These are phyloP conservation scores for Candida easanensis DNA, from an alignment of 805 yeast genomes.

Conservation along the genomic window DNA sequence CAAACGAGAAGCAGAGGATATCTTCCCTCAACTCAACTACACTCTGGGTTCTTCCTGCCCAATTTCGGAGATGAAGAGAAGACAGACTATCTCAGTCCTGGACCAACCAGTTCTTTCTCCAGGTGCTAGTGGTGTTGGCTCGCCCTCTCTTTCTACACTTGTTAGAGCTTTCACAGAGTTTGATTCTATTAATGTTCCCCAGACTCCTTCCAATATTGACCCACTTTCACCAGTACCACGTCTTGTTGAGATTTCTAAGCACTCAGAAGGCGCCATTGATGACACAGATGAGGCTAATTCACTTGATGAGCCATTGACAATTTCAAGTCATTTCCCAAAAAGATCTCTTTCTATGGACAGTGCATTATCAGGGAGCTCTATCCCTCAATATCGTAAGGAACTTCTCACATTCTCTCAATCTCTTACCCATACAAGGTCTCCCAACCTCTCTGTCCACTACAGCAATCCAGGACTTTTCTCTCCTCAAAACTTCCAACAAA, in stretches of 20 bases:
- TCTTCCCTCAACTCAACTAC: slow-evolving; percentile 3
- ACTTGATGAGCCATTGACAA: slow-evolving; percentile 2
- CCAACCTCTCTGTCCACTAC: slow-evolving; percentile 1
- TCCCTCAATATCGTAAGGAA: slow-evolving; percentile 26
- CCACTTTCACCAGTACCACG: slow-evolving; percentile 12
- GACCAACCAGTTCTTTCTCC: slow-evolving; percentile 15
- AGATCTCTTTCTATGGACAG: slow-evolving; percentile 23
- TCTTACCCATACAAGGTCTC: slow-evolving; percentile 5
- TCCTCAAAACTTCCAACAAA: background rate
- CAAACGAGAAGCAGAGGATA: background rate
- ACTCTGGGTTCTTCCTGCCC: background rate
- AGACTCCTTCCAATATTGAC: slow-evolving; percentile 19
- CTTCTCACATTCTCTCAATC: slow-evolving; percentile 18
- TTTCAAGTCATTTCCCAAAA: slow-evolving; percentile 4
- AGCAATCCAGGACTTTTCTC: background rate
- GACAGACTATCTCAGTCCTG: slow-evolving; percentile 11
- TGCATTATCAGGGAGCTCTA: slow-evolving; percentile 15
- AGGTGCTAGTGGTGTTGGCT: slow-evolving; percentile 4
- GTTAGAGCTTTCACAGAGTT: slow-evolving; percentile 27
- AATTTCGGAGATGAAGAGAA: slow-evolving; percentile 3
- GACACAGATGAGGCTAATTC: slow-evolving; percentile 1
- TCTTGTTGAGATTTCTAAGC: slow-evolving; percentile 13
- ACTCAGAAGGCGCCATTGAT: slow-evolving; percentile 7
- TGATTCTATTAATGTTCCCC: slow-evolving; percentile 18
- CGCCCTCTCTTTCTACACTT: slow-evolving; percentile 21